Base-by-base conservation (phyloP, 805 yeast species). In the Kodamaea fukazawae region DNA sequence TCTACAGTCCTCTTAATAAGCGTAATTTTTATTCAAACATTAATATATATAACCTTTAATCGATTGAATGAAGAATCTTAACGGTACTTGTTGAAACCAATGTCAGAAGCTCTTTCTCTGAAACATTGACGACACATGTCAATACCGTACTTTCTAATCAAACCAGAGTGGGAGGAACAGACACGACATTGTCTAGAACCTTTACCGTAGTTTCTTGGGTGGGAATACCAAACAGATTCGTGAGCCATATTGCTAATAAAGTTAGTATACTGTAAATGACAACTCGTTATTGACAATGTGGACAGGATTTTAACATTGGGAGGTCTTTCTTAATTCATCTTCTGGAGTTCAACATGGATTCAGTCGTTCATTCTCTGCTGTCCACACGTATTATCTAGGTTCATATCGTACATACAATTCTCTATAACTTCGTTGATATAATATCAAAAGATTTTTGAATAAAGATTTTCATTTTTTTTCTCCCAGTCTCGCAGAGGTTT, bases 161-260 rank as follows among this genome's bases (percentile, higher is more conserved):
- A 86, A 83, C 98, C 98, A 63, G 87, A 75, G 90, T 91, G 97
- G 76, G 98, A 87, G 65, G 96, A 81, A 73, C 96, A 88, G 81
- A 91, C 90, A 76, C 98, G 93, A 83, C 98, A 93, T 80, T 87
- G 93, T 81, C 99, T 96, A 67, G 98, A 86, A 79, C 99, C 99
- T 87, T 93, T 93, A 78, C 99, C 99, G 89, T 81, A 91, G 78
- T 86, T 90, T 87, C 98, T 88, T 83, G 99, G 99, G 96, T 93
- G 99, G 74, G 98, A 90, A 84, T 76, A 93, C 99, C 99, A 93
- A 83, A 91, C 96, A 89, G 88, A 84, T 84, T 88, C 96, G 96
- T 90, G 98, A 85, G 97, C 96, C 98, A 90, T 90, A 50, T 77
- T 86, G 80, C 75, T 70, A 58, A 40, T 51, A 26, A 36, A 38